Conservation (phyloP, 768 basidiomycete genomes). For the Podaxis pistillaris region DNA sequence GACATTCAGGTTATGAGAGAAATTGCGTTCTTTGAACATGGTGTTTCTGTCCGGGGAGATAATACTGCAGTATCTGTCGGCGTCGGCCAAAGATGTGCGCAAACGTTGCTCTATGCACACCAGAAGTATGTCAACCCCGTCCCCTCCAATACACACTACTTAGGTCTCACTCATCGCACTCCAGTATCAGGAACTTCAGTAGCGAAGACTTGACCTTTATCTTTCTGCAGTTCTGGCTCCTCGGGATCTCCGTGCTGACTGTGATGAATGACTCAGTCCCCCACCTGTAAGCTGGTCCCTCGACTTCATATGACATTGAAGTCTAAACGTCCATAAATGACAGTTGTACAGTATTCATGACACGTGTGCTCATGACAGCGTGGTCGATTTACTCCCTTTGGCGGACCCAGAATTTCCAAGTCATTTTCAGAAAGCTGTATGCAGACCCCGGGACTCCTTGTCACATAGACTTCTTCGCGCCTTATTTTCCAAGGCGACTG, state of each 20-base stretch:
- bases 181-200: constrained; percentile 39
- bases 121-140: constrained; percentile 35
- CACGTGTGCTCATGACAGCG: constrained; percentile 42
- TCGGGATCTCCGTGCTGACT: constrained; percentile 47
- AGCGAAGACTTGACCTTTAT: constrained; percentile 50
- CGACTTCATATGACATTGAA: not conserved
- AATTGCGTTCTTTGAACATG: not conserved
- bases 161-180: not conserved
- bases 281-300: constrained; percentile 41
- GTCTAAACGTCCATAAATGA: not conserved
- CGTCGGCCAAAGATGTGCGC: constrained; percentile 35
- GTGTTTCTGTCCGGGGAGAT: not conserved
- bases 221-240: constrained; percentile 52
- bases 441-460: constrained; percentile 43
- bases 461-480: constrained; percentile 43
- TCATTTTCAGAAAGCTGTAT: constrained; percentile 37
- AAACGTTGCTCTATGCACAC: constrained; percentile 41
- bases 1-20: not conserved
- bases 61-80: too few species aligned
- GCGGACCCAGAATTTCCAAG: constrained; percentile 35
- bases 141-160: not conserved
- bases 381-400: constrained; percentile 55
- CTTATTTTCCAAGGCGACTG: constrained; percentile 40
- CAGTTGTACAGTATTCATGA: constrained; percentile 48
- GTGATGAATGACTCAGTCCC: constrained; percentile 52